Base-by-base conservation (phyloP, 805 yeast species). In the Saccharomycopsis microspora region DNA sequence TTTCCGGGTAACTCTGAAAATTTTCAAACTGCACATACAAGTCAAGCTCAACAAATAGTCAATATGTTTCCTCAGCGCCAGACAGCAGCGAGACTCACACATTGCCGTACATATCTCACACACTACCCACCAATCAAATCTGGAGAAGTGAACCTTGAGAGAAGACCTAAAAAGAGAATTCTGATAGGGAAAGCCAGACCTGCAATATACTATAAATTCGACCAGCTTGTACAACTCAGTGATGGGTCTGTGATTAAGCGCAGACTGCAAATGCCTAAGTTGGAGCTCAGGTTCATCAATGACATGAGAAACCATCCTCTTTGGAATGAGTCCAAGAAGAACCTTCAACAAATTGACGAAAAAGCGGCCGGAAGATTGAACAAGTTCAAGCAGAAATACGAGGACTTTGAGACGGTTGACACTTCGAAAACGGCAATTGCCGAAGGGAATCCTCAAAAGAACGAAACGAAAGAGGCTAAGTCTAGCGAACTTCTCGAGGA, bases 211-310 rank as follows among this genome's bases (percentile, higher is more conserved):
- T 76, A 90, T 67, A 86, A 86, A 63, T 93, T 93, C 62, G 88
- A 90, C 54, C 83, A 89, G 33, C 65, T 74, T 36, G 89, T 93
- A n/a, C 95, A 90, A 65, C 72, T 89, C 50, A 82, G 94, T 55
- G 98, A 93, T 62, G 98, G 98, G 1, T 84, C 96, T 32, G 95
- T 95, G 1, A 71, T 88, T 34, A 70, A 69, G 35, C 76, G 98
- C 65, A 75, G 85, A 57, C 79, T 96, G 0, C 95, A 85, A 55
- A 86, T 79, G 51, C 98, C 98, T 7, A 84, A 86, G 58, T 81
- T 76, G 46, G 96, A 93, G 59, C 70, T 85, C 58, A 73, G 93
- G 62, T 78, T 87, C 76, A 76, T 93, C 56, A 77, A 80, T 45
- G 98, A 93, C 64, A 95, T 85, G 71, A 78, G 96, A 66, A 85